Evolutionary conservation across 1,284 basidiomycete genomes (phyloP).

Genomic region (Sutorius eximius): DNA sequence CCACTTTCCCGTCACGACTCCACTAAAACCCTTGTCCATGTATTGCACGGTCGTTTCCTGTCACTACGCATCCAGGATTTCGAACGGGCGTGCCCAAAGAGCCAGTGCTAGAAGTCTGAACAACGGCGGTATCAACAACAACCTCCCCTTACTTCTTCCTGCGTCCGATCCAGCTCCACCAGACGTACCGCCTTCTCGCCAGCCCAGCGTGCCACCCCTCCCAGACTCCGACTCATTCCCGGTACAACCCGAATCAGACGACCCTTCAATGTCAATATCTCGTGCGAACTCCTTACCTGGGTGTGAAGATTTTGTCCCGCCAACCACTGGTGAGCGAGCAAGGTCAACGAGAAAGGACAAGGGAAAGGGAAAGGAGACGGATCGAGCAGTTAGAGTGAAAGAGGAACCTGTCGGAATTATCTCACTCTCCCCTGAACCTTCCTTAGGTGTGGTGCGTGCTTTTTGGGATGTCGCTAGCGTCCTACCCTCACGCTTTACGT

Average conservation of each 20-base stretch:
- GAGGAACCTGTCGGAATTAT: conserved; percentile 61
- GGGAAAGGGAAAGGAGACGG: conserved; percentile 68
- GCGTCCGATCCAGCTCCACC: conserved; percentile 40
- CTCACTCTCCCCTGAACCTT: conserved; percentile 53
- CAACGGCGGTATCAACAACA: conserved; percentile 33
- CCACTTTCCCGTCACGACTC: conserved; percentile 16
- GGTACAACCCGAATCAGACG: conserved; percentile 53
- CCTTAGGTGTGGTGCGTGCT: conserved; percentile 40
- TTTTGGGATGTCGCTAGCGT: conserved; percentile 10
- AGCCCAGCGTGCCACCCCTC: conserved; percentile 37
- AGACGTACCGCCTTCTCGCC: conserved; percentile 36
- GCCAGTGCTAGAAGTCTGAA: conserved; percentile 69
- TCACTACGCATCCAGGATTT: conserved; percentile 40
- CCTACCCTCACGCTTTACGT: conserved; percentile 21
- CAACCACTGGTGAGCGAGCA: conserved; percentile 35
- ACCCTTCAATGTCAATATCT: conserved; percentile 45
- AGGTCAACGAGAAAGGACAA: conserved; percentile 44
- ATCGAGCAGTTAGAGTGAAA: conserved; percentile 57
- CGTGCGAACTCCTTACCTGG: conserved; percentile 61
- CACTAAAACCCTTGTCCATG: conserved; percentile 27
- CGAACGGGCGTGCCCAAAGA: conserved; percentile 69
- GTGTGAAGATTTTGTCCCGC: conserved; percentile 41
- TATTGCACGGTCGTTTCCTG: conserved; percentile 16
- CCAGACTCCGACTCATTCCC: conserved; percentile 43
- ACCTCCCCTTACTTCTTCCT: conserved; percentile 34